These are phyloP conservation scores for Nannizziopsis arthrosporioides DNA, from an alignment of 2,329 filamentous ascomycete genomes.

Conservation along the genomic window DNA sequence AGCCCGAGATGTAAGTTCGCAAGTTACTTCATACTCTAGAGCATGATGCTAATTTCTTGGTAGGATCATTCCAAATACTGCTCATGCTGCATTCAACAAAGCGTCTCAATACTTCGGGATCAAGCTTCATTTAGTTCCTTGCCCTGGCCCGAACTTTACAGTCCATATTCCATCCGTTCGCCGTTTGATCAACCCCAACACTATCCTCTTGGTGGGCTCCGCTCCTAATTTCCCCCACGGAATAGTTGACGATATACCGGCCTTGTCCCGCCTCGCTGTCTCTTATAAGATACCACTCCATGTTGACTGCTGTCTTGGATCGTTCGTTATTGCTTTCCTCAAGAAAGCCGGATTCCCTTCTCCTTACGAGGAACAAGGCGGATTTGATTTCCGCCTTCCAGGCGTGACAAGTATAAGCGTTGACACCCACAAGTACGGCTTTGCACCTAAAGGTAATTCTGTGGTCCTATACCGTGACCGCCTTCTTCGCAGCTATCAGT, in stretches of 20 bases:
- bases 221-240: slow-evolving; percentile 97
- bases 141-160: slow-evolving; percentile 74
- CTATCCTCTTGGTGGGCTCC: slow-evolving; percentile 80
- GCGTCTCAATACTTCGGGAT: slow-evolving; percentile 94
- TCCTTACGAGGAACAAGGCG: slow-evolving; percentile 53
- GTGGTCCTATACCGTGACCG: slow-evolving; percentile 80
- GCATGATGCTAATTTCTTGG: slow-evolving; percentile 14
- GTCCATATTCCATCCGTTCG: slow-evolving; percentile 67
- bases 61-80: slow-evolving; percentile 87
- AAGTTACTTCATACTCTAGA: not conserved
- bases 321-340: slow-evolving; percentile 85
- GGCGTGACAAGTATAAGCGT: slow-evolving; percentile 93
- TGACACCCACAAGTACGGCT: slow-evolving; percentile 98
- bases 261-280: slow-evolving; percentile 69
- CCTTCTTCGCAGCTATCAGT: slow-evolving; percentile 73
- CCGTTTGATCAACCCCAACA: slow-evolving; percentile 87
- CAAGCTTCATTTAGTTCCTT: slow-evolving; percentile 78
- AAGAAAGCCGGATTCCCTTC: slow-evolving; percentile 73
- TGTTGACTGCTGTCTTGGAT: slow-evolving; percentile 94
- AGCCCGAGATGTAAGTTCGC: slow-evolving; percentile 77
- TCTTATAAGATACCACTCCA: slow-evolving; percentile 76
- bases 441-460: slow-evolving; percentile 94
- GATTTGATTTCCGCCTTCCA: slow-evolving; percentile 86
- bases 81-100: slow-evolving; percentile 93
- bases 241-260: slow-evolving; percentile 88